Base-by-base conservation (phyloP, 805 yeast species). In the Yamadazyma scolyti region DNA sequence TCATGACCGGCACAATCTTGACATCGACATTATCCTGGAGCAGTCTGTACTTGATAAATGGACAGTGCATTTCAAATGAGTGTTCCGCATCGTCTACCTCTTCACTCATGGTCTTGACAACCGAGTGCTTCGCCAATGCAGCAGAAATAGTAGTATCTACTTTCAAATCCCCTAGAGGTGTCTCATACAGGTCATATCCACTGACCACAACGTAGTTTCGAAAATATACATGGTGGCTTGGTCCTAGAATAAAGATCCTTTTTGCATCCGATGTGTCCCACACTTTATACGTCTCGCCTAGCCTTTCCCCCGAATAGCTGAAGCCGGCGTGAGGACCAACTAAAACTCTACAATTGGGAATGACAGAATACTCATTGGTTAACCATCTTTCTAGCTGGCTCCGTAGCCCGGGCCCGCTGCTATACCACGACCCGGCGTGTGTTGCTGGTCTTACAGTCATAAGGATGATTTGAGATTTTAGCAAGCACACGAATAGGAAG, bases 381-480 rank as follows among this genome's bases (percentile, higher is more conserved):
- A 84, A 55, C 44, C 63, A 75, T 1, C 50, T 47, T 9, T 69
- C 68, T 11, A 90, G 35, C 41, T 84, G 84, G 6, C 49, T 36
- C 2, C 62, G 52, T 9, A 90, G 64, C 13, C 48, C 51, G 2
- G 46, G 25, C 0, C 67, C 43, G 27, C 68, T 66, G 2, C 77
- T 46, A 54, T 93, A 90, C 98, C 98, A 90, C 2, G 88, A 56
- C 2, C 97, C 97, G 3, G 96, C 81, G 54, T 90, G 97, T 2
- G 94, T 71, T 1, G 95, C 95, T 3, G 79, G 73, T 31, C 88
- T 37, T n/a, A n/a, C n/a, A n/a, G n/a, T n/a, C n/a, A n/a, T n/a
- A n/a, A n/a, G n/a, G n/a, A n/a, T n/a, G n/a, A n/a, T n/a, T n/a
- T n/a, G n/a, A n/a, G n/a, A n/a, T n/a, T n/a, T n/a, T n/a, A n/a